Evolutionary conservation across 305 asterid genomes (phyloP).

Genomic region (Ilex paraguariensis): DNA sequence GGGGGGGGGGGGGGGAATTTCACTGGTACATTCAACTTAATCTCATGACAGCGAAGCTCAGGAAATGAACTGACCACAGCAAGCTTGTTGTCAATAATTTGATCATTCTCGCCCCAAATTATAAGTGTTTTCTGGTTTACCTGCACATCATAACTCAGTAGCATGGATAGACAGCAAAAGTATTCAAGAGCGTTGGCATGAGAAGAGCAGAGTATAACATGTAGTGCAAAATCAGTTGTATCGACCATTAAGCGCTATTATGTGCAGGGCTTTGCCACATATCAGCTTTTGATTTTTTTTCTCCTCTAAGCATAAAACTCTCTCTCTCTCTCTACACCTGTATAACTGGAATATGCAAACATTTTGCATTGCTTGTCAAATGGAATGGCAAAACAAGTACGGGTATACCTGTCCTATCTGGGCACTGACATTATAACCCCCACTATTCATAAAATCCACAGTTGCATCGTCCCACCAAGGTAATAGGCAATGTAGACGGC

Average conservation of each 20-base stretch:
- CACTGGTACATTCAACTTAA: background rate
- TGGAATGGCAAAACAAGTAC: background rate
- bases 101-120: constrained; percentile 94
- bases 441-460: constrained; percentile 85
- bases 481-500: constrained; percentile 73
- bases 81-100: constrained; percentile 72
- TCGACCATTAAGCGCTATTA: no score
- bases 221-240: background rate
- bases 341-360: no score
- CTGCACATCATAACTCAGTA: constrained; percentile 23
- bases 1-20: no score
- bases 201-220: background rate
- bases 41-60: background rate
- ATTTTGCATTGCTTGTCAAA: no score
- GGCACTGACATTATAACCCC: constrained; percentile 67
- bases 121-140: constrained; percentile 78
- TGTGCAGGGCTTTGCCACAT: no score
- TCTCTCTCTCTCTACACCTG: no score
- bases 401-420: constrained; percentile 48
- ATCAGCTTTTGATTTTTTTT: no score
- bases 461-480: constrained; percentile 99
- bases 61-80: constrained; percentile 53
- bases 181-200: background rate
- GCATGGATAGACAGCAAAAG: no score
- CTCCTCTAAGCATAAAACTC: no score